These are phyloP conservation scores for Hygrophorus pudorinus DNA, from an alignment of 768 basidiomycete genomes.

Conservation along the genomic window DNA sequence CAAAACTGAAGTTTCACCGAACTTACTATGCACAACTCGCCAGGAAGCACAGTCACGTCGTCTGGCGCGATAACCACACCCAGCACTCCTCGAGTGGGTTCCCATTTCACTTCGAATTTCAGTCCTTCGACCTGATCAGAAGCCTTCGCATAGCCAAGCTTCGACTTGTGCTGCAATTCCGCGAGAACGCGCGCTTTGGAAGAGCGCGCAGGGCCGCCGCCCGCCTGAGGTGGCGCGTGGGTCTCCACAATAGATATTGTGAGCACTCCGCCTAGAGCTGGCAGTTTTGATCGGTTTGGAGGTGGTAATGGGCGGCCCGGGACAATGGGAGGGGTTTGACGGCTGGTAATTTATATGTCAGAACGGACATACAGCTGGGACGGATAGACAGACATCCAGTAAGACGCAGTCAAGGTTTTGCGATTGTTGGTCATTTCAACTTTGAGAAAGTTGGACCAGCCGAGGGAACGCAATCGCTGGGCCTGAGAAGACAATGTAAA, in stretches of 20 bases:
- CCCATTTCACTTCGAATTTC: slow-evolving; percentile 67
- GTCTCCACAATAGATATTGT: slow-evolving; percentile 61
- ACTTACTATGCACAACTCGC: slow-evolving; percentile 50
- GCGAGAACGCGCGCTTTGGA: slow-evolving; percentile 46
- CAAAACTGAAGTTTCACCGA: not conserved
- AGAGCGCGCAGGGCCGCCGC: slow-evolving; percentile 39
- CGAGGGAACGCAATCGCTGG: slow-evolving; percentile 66
- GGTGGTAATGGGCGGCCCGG: slow-evolving; percentile 20
- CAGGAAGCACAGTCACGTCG: slow-evolving; percentile 31
- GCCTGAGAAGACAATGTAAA: slow-evolving; percentile 32
- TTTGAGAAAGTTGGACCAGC: slow-evolving; percentile 73
- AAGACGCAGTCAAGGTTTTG: slow-evolving; percentile 62
- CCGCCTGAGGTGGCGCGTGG: slow-evolving; percentile 25
- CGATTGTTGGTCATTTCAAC: slow-evolving; percentile 62
- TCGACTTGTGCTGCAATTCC: slow-evolving; percentile 54
- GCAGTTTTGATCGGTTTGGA: slow-evolving; percentile 27
- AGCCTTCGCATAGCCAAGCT: slow-evolving; percentile 41
- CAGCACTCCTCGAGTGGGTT: slow-evolving; percentile 57
- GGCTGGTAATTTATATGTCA: slow-evolving; percentile 17
- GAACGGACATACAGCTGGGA: too few relatives aligned
- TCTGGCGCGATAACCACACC: slow-evolving; percentile 46
- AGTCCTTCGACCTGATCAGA: slow-evolving; percentile 73
- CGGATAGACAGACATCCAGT: slow-evolving; percentile 65
- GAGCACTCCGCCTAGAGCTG: slow-evolving; percentile 60
- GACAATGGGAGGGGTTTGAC: slow-evolving; percentile 22